Evolutionary conservation across 306 rosid species (phyloP).

Genomic region (Trifolium pratense): DNA sequence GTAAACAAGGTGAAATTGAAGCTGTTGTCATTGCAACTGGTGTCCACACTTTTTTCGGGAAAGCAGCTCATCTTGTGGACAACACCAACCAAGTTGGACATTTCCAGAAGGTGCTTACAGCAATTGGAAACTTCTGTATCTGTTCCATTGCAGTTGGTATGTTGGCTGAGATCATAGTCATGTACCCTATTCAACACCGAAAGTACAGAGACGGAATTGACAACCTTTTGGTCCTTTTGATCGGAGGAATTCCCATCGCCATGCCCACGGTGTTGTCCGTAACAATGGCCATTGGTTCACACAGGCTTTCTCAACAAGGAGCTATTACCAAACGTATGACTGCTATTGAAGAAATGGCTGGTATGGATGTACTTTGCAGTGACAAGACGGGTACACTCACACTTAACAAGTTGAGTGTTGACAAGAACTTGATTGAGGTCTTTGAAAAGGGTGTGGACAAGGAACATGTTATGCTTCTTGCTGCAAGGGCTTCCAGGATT

Average conservation of each 20-base stretch:
- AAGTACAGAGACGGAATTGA: conserved; percentile 84
- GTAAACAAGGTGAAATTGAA: conserved; percentile 97
- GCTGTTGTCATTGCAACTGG: conserved; percentile 99
- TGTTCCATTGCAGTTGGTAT: conserved; percentile 94
- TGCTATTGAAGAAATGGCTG: conserved; percentile 99
- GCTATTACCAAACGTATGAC: conserved; percentile 99
- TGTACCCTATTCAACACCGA: conserved; percentile 96
- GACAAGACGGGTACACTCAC: conserved; percentile 98
- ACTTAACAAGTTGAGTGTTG: conserved; percentile 93
- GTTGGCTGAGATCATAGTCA: conserved; percentile 84
- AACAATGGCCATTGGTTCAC: conserved; percentile 99
- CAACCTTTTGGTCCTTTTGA: conserved; percentile 95
- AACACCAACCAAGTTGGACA: conserved; percentile 99
- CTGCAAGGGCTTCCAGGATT: conserved; percentile 91
- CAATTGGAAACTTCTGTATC: conserved; percentile 97
- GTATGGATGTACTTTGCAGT: conserved; percentile 99
- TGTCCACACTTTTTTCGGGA: conserved; percentile 96
- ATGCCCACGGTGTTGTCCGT: conserved; percentile 99
- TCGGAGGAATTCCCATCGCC: conserved; percentile 99
- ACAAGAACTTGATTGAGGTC: conserved; percentile 84
- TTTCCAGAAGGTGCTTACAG: conserved; percentile 90
- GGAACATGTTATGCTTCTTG: conserved; percentile 81
- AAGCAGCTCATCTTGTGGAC: conserved; percentile 98
- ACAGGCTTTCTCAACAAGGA: conserved; percentile 94
- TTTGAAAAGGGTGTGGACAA: conserved; percentile 80